Conservation (phyloP, 2,329 filamentous ascomycete species). For the Monosporascus sp. region DNA sequence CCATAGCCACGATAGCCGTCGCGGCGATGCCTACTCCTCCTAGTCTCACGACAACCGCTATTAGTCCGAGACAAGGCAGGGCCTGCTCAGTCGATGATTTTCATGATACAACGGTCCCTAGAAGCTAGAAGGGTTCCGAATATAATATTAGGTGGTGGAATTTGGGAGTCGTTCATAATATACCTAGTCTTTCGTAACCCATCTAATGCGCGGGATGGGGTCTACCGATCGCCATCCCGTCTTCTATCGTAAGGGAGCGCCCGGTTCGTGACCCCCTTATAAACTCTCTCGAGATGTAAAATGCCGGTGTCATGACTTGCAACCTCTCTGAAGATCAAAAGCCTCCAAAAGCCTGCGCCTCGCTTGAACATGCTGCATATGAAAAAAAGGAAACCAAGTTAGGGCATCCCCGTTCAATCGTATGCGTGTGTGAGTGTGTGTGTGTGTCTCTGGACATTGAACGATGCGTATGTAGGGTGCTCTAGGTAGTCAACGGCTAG, state of each 20-base stretch:
- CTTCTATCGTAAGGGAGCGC: not conserved
- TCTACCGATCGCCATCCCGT: not conserved
- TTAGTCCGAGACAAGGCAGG: not conserved
- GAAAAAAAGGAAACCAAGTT: constrained; percentile 13
- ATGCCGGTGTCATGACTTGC: constrained; percentile 20
- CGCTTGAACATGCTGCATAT: constrained; percentile 29
- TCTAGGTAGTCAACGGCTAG: constrained; percentile 7
- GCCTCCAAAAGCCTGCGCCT: constrained; percentile 27
- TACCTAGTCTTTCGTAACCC: constrained; percentile 3
- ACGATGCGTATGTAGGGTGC: constrained; percentile 7
- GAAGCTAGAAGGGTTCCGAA: not conserved
- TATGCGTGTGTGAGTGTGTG: constrained; percentile 2
- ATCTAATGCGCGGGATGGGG: not conserved
- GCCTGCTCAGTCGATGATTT: not conserved
- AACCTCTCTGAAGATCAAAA: constrained; percentile 22
- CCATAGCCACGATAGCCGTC: too few species aligned
- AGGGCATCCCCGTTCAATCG: constrained; percentile 2
- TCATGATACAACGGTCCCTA: not conserved
- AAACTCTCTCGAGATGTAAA: constrained; percentile 19
- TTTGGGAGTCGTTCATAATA: not conserved
- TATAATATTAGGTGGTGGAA: not conserved
- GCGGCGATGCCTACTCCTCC: too few species aligned
- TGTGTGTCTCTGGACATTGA: constrained; percentile 5
- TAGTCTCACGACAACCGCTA: too few species aligned
- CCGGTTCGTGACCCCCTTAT: not conserved